Percentiles rank a stretch among this genome's conserved stretches.
phyloP scores from a whole-genome alignment of 164 flowering plant species.

The Stephania cephalantha region DNA sequence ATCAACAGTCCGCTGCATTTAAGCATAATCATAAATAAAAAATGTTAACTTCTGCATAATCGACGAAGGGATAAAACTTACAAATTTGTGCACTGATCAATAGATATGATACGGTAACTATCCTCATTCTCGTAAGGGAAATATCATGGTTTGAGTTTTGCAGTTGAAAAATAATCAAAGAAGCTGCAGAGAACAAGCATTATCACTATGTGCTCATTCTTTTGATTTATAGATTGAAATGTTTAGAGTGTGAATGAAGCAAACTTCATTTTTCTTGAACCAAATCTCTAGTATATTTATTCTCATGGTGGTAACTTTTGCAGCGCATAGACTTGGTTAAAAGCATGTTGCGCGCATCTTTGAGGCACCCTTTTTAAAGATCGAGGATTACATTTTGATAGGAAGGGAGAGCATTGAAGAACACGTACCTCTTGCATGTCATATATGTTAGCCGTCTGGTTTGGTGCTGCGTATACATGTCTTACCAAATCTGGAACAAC shows the following conservation, averaged over 20 bases:
- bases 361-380: background rate
- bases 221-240: no score
- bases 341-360: background rate
- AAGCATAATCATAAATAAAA: background rate
- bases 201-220: no score
- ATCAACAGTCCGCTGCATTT: slow-evolving; percentile 46
- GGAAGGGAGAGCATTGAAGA: background rate
- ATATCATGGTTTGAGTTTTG: no score
- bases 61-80: background rate
- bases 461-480: slow-evolving; percentile 60
- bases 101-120: background rate
- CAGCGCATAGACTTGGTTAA: background rate
- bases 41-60: background rate
- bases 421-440: slow-evolving; percentile 67
- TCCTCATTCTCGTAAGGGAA: background rate
- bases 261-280: no score
- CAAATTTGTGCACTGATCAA: background rate
- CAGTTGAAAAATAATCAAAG: no score
- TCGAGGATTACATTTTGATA: background rate
- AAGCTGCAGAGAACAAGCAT: no score
- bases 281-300: no score
- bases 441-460: slow-evolving; percentile 42
- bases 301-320: no score
- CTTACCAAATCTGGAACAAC: slow-evolving; percentile 51
- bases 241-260: no score